Percentiles rank a stretch among this genome's conserved stretches.
Evolutionary conservation across 129 eudicot species (phyloP).

Genomic region (Helianthus tuberosus): DNA sequence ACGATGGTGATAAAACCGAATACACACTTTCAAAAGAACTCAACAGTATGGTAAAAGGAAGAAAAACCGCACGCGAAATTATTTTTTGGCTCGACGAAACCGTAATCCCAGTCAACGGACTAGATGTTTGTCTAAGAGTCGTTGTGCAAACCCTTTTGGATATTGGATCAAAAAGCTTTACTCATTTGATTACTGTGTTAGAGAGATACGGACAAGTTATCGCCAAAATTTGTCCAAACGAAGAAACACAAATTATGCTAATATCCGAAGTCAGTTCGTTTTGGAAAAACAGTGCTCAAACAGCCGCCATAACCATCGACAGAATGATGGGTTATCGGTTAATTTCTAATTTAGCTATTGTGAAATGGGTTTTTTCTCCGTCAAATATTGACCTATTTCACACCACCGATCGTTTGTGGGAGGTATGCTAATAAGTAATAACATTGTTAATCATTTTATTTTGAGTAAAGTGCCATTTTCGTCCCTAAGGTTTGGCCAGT

Average conservation of each 20-base stretch:
- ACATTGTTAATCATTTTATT: slow-evolving; percentile 11
- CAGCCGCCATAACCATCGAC: slow-evolving; percentile 85
- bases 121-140: slow-evolving; percentile 68
- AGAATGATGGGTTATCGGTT: slow-evolving; percentile 99
- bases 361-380: slow-evolving; percentile 89
- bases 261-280: slow-evolving; percentile 70
- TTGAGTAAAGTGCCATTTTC: too few species aligned
- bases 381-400: slow-evolving; percentile 78
- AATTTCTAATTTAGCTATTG: slow-evolving; percentile 83
- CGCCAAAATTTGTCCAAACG: slow-evolving; percentile 74
- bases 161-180: slow-evolving; percentile 95
- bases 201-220: slow-evolving; percentile 93
- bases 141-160: slow-evolving; percentile 84
- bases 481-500: too few species aligned
- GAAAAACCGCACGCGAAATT: slow-evolving; percentile 74
- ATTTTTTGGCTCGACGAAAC: slow-evolving; percentile 78
- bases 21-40: slow-evolving; percentile 70
- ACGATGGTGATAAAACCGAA: slow-evolving; percentile 68
- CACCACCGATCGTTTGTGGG: slow-evolving; percentile 89
- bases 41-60: slow-evolving; percentile 81
- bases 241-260: slow-evolving; percentile 76
- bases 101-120: slow-evolving; percentile 68
- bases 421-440: slow-evolving; percentile 48
- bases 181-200: slow-evolving; percentile 92
- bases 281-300: slow-evolving; percentile 90